Percentiles rank a stretch among this genome's conserved stretches.
phyloP scores from a whole-genome alignment of 306 rosid species.

The Canavalia gladiata region DNA sequence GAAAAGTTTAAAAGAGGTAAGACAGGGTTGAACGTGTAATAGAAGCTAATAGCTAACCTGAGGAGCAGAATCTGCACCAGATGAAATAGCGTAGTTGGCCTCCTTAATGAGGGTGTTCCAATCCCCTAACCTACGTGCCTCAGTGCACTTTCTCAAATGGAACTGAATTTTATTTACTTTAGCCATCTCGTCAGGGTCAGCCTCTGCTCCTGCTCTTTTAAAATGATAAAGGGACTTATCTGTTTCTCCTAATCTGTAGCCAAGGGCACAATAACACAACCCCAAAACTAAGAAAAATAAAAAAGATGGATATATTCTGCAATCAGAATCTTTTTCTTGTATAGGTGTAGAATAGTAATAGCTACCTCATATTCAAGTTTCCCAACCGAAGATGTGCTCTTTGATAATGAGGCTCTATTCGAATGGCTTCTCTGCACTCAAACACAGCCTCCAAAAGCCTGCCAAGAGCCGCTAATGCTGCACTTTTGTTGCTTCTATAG shows the following conservation, averaged over 20 bases:
- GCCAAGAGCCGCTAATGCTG: slow-evolving; percentile 84
- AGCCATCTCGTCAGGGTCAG: slow-evolving; percentile 68
- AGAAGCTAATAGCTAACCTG: slow-evolving; percentile 53
- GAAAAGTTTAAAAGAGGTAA: too few relatives aligned
- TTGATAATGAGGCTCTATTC: slow-evolving; percentile 77
- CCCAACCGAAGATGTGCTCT: slow-evolving; percentile 88
- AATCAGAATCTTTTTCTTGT: neutral
- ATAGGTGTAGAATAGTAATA: neutral
- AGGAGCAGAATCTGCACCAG: slow-evolving; percentile 92
- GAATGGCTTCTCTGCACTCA: slow-evolving; percentile 82
- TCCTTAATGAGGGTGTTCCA: slow-evolving; percentile 78
- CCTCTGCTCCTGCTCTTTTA: slow-evolving; percentile 78
- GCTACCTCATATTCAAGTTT: slow-evolving; percentile 70
- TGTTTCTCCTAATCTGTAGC: slow-evolving; percentile 75
- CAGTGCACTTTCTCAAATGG: slow-evolving; percentile 74
- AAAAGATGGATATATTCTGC: neutral
- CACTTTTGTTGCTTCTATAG: slow-evolving; percentile 86
- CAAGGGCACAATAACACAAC: neutral
- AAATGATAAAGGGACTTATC: slow-evolving; percentile 78
- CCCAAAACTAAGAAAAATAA: neutral
- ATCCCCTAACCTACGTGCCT: slow-evolving; percentile 77
- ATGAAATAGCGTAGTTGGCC: slow-evolving; percentile 55
- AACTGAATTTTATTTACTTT: slow-evolving; percentile 65
- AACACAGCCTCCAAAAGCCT: slow-evolving; percentile 78
- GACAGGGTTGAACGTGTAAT: neutral